These are phyloP conservation scores for Graphilbum sp. DNA, from an alignment of 2,329 filamentous ascomycete species.

Conservation along the genomic window DNA sequence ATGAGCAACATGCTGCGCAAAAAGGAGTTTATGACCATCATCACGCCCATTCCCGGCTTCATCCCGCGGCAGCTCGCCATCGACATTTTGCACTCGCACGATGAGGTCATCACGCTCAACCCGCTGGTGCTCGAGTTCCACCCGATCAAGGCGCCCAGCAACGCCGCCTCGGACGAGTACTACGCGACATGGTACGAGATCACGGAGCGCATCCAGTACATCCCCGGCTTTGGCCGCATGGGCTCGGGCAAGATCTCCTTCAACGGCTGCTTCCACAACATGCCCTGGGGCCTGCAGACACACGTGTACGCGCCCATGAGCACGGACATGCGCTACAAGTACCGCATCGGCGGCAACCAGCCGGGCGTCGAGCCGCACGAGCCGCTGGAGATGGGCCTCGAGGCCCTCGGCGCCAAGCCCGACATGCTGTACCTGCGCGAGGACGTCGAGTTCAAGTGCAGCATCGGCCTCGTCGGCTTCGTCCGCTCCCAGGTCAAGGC, in stretches of 20 bases:
- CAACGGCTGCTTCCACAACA: constrained; percentile 56
- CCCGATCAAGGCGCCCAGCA: constrained; percentile 47
- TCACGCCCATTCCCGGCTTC: constrained; percentile 53
- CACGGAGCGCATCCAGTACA: constrained; percentile 48
- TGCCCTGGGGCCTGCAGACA: constrained; percentile 56
- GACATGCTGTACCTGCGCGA: constrained; percentile 54
- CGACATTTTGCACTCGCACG: constrained; percentile 55
- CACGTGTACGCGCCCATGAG: constrained; percentile 54
- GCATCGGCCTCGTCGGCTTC: constrained; percentile 45
- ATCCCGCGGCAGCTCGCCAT: constrained; percentile 57
- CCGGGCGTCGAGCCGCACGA: constrained; percentile 46
- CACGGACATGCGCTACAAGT: constrained; percentile 51
- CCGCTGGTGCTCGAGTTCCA: constrained; percentile 49
- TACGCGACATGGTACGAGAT: constrained; percentile 65
- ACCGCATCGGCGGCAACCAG: constrained; percentile 52
- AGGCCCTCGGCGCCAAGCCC: constrained; percentile 39
- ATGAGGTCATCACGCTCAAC: constrained; percentile 55
- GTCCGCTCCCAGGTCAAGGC: constrained; percentile 52
- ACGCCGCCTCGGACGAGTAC: constrained; percentile 52
- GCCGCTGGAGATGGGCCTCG: constrained; percentile 41
- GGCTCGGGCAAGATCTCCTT: constrained; percentile 51
- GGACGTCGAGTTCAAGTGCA: constrained; percentile 56
- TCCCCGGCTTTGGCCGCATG: constrained; percentile 49
- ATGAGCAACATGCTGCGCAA: constrained; percentile 33
- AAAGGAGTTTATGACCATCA: constrained; percentile 49